Conservation (phyloP, 768 basidiomycete genomes). For the Collybiopsis confluens region DNA sequence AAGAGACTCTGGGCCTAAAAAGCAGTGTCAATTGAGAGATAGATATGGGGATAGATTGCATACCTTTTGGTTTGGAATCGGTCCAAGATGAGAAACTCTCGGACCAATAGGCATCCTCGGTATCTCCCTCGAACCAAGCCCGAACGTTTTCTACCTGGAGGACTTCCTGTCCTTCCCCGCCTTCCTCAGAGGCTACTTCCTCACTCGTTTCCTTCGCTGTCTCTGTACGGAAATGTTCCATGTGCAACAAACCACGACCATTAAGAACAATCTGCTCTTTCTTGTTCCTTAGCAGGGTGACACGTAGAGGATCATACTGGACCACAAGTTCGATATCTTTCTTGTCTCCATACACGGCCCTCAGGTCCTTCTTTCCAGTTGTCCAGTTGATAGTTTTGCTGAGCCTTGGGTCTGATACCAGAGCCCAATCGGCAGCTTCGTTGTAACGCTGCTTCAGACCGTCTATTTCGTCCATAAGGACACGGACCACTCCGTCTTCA, state of each 20-base stretch:
- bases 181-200: constrained; percentile 29
- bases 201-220: constrained; percentile 32
- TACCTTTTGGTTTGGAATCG: constrained; percentile 95
- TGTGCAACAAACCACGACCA: constrained; percentile 84
- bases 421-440: constrained; percentile 87
- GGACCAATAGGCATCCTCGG: constrained; percentile 84
- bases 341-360: constrained; percentile 61
- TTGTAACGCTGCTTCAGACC: constrained; percentile 84
- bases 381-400: constrained; percentile 61
- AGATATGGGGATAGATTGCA: neutral
- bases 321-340: constrained; percentile 66
- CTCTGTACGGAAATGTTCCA: constrained; percentile 94
- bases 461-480: constrained; percentile 86
- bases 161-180: constrained; percentile 45
- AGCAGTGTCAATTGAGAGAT: neutral
- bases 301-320: constrained; percentile 68
- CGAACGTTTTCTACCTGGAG: constrained; percentile 45
- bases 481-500: constrained; percentile 83
- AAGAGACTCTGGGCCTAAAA: constrained; percentile 88
- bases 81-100: constrained; percentile 86
- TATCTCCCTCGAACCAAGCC: constrained; percentile 87
- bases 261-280: constrained; percentile 87
- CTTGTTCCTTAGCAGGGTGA: constrained; percentile 69
- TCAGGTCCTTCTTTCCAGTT: constrained; percentile 58
- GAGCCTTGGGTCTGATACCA: constrained; percentile 67